Evolutionary conservation across 495 filamentous ascomycete species (phyloP).

Genomic region (Letharia columbiana): DNA sequence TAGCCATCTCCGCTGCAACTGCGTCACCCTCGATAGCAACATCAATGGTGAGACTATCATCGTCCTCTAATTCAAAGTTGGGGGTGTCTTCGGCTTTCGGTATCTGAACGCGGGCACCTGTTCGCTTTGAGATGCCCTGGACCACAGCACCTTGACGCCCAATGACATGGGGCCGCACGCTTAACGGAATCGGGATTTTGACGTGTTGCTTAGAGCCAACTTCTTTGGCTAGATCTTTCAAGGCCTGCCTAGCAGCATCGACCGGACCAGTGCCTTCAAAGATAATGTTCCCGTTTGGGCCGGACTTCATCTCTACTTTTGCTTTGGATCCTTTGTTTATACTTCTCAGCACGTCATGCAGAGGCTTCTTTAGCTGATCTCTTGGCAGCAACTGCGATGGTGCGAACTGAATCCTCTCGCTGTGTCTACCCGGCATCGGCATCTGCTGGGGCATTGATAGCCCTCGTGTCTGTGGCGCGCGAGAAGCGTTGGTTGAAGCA

Average conservation of each 20-base stretch:
- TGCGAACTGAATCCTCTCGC: constrained; percentile 61
- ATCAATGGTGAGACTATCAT: constrained; percentile 75
- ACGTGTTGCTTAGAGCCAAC: constrained; percentile 76
- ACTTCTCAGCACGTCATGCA: constrained; percentile 73
- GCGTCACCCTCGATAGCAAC: constrained; percentile 86
- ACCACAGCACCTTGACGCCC: constrained; percentile 85
- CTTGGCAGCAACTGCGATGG: constrained; percentile 63
- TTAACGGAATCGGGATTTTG: constrained; percentile 70
- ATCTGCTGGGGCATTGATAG: constrained; percentile 46
- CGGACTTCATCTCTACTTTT: constrained; percentile 63
- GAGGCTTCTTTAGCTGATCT: constrained; percentile 69
- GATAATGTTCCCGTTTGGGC: constrained; percentile 56
- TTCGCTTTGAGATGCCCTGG: constrained; percentile 73
- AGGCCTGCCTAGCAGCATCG: constrained; percentile 67
- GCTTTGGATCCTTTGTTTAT: constrained; percentile 84
- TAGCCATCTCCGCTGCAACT: constrained; percentile 69
- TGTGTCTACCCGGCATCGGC: constrained; percentile 68
- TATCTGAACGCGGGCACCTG: constrained; percentile 79
- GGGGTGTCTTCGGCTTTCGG: constrained; percentile 61
- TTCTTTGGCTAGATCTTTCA: constrained; percentile 77
- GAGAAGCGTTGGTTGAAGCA: constrained; percentile 36
- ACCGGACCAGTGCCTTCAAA: constrained; percentile 75
- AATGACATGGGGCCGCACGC: constrained; percentile 77
- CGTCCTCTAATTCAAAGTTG: constrained; percentile 47
- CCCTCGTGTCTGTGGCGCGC: constrained; percentile 24